Percentiles rank a stretch among this genome's conserved stretches.
Evolutionary conservation across 78 protist species (phyloP).

Genomic region (Creolimax fragrantissima): DNA sequence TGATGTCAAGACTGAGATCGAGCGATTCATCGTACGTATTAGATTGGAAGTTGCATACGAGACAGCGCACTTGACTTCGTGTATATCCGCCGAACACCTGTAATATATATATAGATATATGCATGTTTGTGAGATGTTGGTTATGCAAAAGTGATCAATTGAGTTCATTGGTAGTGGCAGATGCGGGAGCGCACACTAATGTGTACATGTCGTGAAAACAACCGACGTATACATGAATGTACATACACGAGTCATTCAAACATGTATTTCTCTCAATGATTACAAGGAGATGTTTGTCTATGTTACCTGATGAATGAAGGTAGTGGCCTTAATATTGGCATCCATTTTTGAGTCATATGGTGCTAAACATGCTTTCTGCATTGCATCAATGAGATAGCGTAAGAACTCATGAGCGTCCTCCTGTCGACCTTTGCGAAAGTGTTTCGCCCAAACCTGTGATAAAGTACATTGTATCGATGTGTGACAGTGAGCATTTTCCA

Average conservation of each 20-base stretch:
- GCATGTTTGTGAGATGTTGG: no score
- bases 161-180: no score
- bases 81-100: constrained; percentile 76
- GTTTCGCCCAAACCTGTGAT: constrained; percentile 7
- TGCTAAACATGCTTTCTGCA: constrained; percentile 37
- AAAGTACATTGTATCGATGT: no score
- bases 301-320: neutral
- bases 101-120: constrained; percentile 47
- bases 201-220: no score
- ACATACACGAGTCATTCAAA: no score
- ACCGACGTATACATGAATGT: no score
- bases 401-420: constrained; percentile 74
- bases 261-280: no score
- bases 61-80: constrained; percentile 57
- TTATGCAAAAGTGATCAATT: no score
- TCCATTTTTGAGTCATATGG: neutral
- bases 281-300: no score
- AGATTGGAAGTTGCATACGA: constrained; percentile 44
- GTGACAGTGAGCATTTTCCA: neutral
- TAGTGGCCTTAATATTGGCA: neutral
- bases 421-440: constrained; percentile 24
- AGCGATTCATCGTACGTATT: constrained; percentile 81
- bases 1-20: constrained; percentile 58
- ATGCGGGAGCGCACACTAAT: no score
- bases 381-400: constrained; percentile 49